phyloP scores from a whole-genome alignment of 2,329 filamentous ascomycete species.

The Aspergillus quadricinctus region DNA sequence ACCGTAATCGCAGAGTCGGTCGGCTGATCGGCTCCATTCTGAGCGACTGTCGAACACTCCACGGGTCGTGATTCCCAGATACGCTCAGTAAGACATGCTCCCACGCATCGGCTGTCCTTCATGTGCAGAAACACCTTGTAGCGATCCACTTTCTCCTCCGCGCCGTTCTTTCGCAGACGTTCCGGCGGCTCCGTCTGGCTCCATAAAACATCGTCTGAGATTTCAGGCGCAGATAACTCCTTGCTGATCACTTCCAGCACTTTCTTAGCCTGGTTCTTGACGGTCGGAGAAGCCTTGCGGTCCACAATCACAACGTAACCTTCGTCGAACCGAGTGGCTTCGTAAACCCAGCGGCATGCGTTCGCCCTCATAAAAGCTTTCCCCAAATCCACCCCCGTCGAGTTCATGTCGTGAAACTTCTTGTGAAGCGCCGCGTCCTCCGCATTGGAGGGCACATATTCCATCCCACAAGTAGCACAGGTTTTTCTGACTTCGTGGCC shows the following conservation, averaged over 20 bases:
- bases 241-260: slow-evolving; percentile 60
- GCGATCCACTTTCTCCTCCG: slow-evolving; percentile 41
- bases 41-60: slow-evolving; percentile 25
- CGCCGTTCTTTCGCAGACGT: slow-evolving; percentile 28
- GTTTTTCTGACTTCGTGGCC: slow-evolving; percentile 53
- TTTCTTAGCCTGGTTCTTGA: slow-evolving; percentile 51
- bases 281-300: slow-evolving; percentile 48
- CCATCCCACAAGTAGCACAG: slow-evolving; percentile 61
- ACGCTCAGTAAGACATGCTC: slow-evolving; percentile 57
- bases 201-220: slow-evolving; percentile 57
- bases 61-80: slow-evolving; percentile 56
- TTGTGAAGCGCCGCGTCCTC: slow-evolving; percentile 61
- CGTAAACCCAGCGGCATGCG: slow-evolving; percentile 49
- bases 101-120: slow-evolving; percentile 58
- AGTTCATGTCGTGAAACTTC: slow-evolving; percentile 60
- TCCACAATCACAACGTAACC: slow-evolving; percentile 57
- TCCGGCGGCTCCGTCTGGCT: slow-evolving; percentile 42
- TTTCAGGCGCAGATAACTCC: slow-evolving; percentile 58
- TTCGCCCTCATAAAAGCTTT: slow-evolving; percentile 54
- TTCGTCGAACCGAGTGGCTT: slow-evolving; percentile 45
- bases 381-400: slow-evolving; percentile 57
- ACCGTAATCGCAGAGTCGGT: slow-evolving; percentile 44
- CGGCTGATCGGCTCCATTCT: slow-evolving; percentile 10
- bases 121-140: slow-evolving; percentile 62
- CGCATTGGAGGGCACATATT: slow-evolving; percentile 58